phyloP scores from a whole-genome alignment of 208 protist genomes.

The Trypanosoma cruzi region DNA sequence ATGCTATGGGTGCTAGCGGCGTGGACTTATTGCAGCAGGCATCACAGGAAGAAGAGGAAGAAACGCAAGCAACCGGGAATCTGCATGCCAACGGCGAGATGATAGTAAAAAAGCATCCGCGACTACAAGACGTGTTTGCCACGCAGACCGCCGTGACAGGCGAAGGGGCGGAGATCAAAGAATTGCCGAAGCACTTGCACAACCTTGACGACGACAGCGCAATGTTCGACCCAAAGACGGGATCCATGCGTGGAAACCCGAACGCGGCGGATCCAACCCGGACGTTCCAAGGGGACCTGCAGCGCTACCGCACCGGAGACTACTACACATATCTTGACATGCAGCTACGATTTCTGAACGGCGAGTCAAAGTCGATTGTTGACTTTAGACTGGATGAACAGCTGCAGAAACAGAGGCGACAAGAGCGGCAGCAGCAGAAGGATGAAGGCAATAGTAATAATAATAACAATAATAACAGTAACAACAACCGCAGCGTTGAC shows the following conservation, averaged over 20 bases:
- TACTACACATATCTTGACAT: conserved; percentile 81
- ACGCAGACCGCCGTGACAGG: conserved; percentile 65
- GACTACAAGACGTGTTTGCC: conserved; percentile 48
- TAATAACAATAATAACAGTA: conserved; percentile 17
- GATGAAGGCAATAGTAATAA: background rate
- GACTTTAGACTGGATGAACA: conserved; percentile 82
- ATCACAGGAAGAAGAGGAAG: conserved; percentile 8
- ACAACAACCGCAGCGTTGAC: background rate
- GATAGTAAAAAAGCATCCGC: conserved; percentile 9
- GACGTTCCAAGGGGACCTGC: conserved; percentile 77
- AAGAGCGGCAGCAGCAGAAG: conserved; percentile 8
- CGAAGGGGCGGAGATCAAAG: conserved; percentile 60
- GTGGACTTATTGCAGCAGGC: conserved; percentile 58
- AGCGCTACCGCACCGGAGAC: conserved; percentile 72
- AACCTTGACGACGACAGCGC: conserved; percentile 69
- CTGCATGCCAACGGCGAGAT: background rate
- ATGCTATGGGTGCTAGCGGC: conserved; percentile 56
- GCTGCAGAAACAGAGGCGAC: conserved; percentile 28
- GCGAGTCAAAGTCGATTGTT: conserved; percentile 77
- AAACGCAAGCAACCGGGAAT: conserved; percentile 15
- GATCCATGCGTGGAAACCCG: conserved; percentile 88
- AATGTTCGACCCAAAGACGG: conserved; percentile 87
- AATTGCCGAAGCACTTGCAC: conserved; percentile 87
- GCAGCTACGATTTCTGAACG: conserved; percentile 81
- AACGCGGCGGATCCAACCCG: conserved; percentile 65